These are phyloP conservation scores for Dalbergia cochinchinensis DNA, from an alignment of 306 rosid genomes.

Conservation along the genomic window DNA sequence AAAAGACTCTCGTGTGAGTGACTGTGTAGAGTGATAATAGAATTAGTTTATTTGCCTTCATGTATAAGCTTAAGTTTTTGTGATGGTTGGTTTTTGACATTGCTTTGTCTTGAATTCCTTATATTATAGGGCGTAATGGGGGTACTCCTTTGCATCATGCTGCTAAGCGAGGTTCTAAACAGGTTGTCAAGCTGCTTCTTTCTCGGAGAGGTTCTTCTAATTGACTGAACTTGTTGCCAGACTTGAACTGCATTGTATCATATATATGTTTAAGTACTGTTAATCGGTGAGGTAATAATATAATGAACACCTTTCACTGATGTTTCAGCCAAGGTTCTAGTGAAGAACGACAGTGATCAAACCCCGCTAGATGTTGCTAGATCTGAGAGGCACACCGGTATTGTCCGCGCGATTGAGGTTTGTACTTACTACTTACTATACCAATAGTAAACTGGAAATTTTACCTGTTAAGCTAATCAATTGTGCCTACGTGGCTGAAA, in stretches of 20 bases:
- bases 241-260: background rate
- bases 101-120: background rate
- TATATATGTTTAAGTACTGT: background rate
- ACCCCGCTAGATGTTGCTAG: constrained; percentile 5
- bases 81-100: background rate
- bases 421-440: background rate
- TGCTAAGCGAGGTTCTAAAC: background rate
- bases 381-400: background rate
- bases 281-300: background rate
- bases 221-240: background rate
- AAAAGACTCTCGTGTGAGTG: too few relatives aligned
- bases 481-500: background rate
- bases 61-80: background rate
- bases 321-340: constrained; percentile 1
- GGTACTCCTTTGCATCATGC: constrained; percentile 29
- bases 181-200: background rate
- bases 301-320: background rate
- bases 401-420: constrained; percentile 12
- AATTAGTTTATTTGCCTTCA: background rate
- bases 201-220: constrained; percentile 4
- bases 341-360: background rate
- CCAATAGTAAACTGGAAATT: background rate
- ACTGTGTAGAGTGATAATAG: too few relatives aligned
- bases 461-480: background rate
- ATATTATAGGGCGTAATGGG: constrained; percentile 6